These are phyloP conservation scores for Epichloe gansuensis DNA, from an alignment of 2,329 filamentous ascomycete genomes.

Conservation along the genomic window DNA sequence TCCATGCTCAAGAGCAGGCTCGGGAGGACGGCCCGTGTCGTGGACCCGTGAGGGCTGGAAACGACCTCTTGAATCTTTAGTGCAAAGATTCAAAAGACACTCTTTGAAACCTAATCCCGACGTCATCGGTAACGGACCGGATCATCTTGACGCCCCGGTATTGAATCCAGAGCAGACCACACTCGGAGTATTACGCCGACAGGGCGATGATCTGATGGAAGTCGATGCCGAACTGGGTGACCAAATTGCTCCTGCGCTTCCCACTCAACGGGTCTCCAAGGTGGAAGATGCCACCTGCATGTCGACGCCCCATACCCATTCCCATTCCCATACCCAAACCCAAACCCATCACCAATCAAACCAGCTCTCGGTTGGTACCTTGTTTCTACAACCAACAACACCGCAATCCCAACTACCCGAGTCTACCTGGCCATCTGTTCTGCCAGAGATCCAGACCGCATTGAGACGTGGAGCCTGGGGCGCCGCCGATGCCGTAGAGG, in stretches of 20 bases:
- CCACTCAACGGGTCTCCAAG: background rate
- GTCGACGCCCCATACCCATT: background rate
- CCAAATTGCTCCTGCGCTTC: background rate
- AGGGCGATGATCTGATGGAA: background rate
- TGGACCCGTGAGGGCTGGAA: background rate
- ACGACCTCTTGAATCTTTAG: conserved; percentile 5
- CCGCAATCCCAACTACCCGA: background rate
- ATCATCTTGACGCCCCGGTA: background rate
- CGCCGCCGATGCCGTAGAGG: background rate
- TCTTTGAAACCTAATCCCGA: background rate
- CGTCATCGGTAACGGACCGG: background rate
- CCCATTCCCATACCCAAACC: too few relatives aligned
- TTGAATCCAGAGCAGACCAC: background rate
- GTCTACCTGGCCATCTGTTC: background rate
- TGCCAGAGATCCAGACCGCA: background rate
- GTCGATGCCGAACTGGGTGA: background rate
- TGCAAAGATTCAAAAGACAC: conserved; percentile 2
- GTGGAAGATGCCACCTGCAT: background rate
- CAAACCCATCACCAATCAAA: background rate
- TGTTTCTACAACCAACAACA: background rate
- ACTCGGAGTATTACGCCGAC: background rate
- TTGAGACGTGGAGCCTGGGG: background rate
- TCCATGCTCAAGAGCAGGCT: background rate
- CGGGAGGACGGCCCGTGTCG: too few relatives aligned
- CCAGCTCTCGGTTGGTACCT: background rate